Evolutionary conservation across 495 filamentous ascomycete species (phyloP).

Genomic region (Neohortaea acidophila): DNA sequence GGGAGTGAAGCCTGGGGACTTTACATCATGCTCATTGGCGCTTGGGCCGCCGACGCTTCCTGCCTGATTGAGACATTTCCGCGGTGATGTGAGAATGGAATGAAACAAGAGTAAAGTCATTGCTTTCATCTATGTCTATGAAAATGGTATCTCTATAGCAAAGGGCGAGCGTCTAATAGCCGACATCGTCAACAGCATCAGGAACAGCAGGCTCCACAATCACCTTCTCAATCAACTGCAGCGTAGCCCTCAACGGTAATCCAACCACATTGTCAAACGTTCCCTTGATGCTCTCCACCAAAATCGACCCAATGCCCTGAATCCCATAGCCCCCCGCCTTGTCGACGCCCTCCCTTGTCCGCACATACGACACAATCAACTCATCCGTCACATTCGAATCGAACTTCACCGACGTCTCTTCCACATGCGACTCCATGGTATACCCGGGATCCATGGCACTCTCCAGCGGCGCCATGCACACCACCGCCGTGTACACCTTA

Average conservation of each 20-base stretch:
- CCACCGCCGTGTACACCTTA: slow-evolving; percentile 71
- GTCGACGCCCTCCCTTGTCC: slow-evolving; percentile 81
- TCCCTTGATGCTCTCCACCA: slow-evolving; percentile 80
- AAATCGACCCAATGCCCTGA: slow-evolving; percentile 70
- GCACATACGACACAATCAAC: slow-evolving; percentile 70
- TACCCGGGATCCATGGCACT: slow-evolving; percentile 72
- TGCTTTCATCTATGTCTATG: too few relatives aligned
- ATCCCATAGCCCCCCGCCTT: slow-evolving; percentile 95
- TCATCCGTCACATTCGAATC: slow-evolving; percentile 62
- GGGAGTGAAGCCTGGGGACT: too few relatives aligned
- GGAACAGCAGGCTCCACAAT: slow-evolving; percentile 43
- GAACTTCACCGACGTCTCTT: slow-evolving; percentile 79
- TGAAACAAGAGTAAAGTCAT: too few relatives aligned
- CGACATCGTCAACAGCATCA: slow-evolving; percentile 19
- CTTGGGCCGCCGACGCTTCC: too few relatives aligned
- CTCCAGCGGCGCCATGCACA: slow-evolving; percentile 60
- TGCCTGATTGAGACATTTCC: too few relatives aligned
- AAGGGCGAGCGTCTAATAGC: too few relatives aligned
- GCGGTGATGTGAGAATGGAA: too few relatives aligned
- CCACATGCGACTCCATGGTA: slow-evolving; percentile 59
- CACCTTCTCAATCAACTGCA: slow-evolving; percentile 76
- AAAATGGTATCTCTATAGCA: too few relatives aligned
- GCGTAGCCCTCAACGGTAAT: slow-evolving; percentile 65
- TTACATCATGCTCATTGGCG: too few relatives aligned
- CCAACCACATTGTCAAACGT: slow-evolving; percentile 90